A percentile compares a stretch with the other conserved stretches of the same genome.
Evolutionary conservation across 108 stramenopile species (phyloP).

Genomic region (Cyclostephanos invisitatus): DNA sequence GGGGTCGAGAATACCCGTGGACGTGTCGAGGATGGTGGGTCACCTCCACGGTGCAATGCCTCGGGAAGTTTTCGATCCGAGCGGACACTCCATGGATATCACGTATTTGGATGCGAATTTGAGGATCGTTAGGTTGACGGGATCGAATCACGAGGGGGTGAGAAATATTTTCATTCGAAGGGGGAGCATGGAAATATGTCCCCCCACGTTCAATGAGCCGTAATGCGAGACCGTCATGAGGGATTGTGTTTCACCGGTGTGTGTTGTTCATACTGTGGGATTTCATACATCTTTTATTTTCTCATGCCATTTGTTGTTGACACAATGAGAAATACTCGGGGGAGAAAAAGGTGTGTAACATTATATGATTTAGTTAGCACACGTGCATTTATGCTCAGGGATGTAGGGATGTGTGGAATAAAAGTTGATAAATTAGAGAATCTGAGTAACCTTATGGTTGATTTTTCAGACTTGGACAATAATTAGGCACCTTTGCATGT

Average conservation of each 20-base stretch:
- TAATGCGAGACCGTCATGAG: too few species aligned
- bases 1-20: conserved; percentile 58
- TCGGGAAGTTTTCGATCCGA: conserved; percentile 69
- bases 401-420: neutral
- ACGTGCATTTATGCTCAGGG: neutral
- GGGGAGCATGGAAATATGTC: neutral
- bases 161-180: conserved; percentile 57
- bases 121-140: conserved; percentile 67
- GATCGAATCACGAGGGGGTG: conserved; percentile 62
- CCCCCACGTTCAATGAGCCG: too few species aligned
- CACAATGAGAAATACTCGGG: too few species aligned
- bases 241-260: too few species aligned
- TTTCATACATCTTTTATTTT: too few species aligned
- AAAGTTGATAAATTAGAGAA: neutral
- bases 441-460: neutral
- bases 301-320: too few species aligned
- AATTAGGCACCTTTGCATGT: neutral
- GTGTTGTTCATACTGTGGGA: too few species aligned
- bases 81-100: conserved; percentile 67
- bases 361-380: too few species aligned
- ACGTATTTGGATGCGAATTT: conserved; percentile 75
- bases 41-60: conserved; percentile 64
- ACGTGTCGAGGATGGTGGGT: conserved; percentile 54
- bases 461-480: neutral
- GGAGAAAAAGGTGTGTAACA: neutral